Base-by-base conservation (phyloP, 345 rosid species). In the Lepidium sativum region DNA sequence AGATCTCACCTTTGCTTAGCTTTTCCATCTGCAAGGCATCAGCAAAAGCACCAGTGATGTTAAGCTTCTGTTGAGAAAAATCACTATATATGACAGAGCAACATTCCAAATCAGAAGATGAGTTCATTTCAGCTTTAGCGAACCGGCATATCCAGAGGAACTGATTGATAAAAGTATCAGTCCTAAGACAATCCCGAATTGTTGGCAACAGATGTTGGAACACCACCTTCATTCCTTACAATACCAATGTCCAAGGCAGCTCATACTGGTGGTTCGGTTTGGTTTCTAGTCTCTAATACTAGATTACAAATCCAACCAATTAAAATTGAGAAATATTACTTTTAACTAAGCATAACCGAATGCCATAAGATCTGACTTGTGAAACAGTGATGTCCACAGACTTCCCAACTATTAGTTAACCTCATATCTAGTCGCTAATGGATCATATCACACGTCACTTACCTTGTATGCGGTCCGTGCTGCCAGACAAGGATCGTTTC, bases 391-490 rank as follows among this genome's bases (percentile, higher is more conserved):
- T 15, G 54, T 50, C 58, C 44, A 61, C 41, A 70, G 32, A 23
- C 50, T 56, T 56, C 18, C 8, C 23, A 54, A 55, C 50, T 45
- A 62, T 38, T 25, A 63, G 31, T 39, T 39, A 14, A 39, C 56
- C 8, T 41, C 18, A 44, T 63, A 54, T 35, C 17, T 44, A 45
- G 4, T 38, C 18, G 32, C 40, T 49, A 32, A 6, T 40, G 56
- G 54, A 65, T 27, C 67, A 65, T 41, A 17, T 49, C 13, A 47
- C 35, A 32, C 4, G 49, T 13, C 72, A 71, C 76, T 80, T 78
- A 92, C 98, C 82, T 83, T 79, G 54, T 69, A 67, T 57, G 88
- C 94, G 11, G 97, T 87, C 52, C 78, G 84, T 37, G 96, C 86
- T 10, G 98, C 98, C 12, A 92, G 85, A 83, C 83, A 84, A 72